Evolutionary conservation across 352 stramenopile genomes (phyloP).

Genomic region (Labyrinthula sp.): DNA sequence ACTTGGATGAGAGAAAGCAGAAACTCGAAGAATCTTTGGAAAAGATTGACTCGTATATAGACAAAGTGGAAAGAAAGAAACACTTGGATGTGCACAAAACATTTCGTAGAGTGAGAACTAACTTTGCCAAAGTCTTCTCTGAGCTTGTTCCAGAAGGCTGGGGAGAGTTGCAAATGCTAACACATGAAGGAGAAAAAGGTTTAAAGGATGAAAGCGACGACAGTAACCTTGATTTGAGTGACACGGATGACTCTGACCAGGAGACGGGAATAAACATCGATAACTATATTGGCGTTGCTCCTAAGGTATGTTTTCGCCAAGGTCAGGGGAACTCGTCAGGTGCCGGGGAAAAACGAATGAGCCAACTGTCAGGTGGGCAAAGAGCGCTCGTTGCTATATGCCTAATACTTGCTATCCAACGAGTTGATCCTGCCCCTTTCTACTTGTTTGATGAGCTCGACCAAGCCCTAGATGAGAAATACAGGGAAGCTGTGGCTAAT

Average conservation of each 20-base stretch:
- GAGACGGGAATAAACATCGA: conserved; percentile 27
- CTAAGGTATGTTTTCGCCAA: conserved; percentile 87
- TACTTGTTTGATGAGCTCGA: conserved; percentile 99
- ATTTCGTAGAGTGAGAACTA: conserved; percentile 85
- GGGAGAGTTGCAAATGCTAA: conserved; percentile 84
- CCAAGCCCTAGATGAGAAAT: conserved; percentile 92
- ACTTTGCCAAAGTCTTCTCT: conserved; percentile 93
- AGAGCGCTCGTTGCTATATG: conserved; percentile 93
- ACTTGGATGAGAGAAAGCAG: conserved; percentile 72
- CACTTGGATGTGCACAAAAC: conserved; percentile 95
- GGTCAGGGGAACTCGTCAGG: too few species aligned
- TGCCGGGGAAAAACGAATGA: conserved; percentile 90
- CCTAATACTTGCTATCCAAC: conserved; percentile 92
- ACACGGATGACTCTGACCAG: conserved; percentile 14
- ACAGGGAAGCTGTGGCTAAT: conserved; percentile 78
- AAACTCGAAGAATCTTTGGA: conserved; percentile 81
- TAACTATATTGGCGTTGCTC: conserved; percentile 85
- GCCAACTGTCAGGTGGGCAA: conserved; percentile 92
- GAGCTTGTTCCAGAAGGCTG: conserved; percentile 87
- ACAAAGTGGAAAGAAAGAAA: conserved; percentile 77
- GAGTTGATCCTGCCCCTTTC: conserved; percentile 94
- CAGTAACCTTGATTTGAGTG: conserved; percentile 9
- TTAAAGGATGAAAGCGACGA: not conserved
- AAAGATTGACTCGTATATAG: conserved; percentile 62
- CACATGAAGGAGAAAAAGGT: conserved; percentile 26